phyloP scores from a whole-genome alignment of 768 basidiomycete species.

The Rhizopogon vesiculosus region DNA sequence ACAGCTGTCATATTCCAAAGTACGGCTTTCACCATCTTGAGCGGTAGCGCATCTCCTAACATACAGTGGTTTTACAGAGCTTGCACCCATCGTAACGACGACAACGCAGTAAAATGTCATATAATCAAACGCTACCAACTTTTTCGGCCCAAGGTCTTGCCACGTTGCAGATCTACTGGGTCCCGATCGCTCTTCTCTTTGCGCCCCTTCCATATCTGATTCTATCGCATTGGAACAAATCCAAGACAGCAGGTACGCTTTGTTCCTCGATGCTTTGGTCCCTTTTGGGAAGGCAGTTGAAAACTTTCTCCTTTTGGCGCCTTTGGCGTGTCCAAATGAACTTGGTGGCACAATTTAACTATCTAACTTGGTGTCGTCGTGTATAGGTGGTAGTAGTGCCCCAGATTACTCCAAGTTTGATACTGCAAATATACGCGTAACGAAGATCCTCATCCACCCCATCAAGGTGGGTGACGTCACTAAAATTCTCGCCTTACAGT shows the following conservation, averaged over 20 bases:
- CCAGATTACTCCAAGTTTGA: conserved; percentile 20
- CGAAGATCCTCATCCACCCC: conserved; percentile 60
- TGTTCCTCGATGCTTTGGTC: background rate
- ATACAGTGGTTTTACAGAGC: too few species aligned
- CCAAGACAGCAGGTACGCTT: conserved; percentile 9
- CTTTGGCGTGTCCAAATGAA: background rate
- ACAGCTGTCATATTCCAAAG: too few species aligned
- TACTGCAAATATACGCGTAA: conserved; percentile 35
- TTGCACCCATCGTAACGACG: background rate
- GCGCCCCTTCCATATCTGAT: conserved; percentile 14
- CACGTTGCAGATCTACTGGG: conserved; percentile 9
- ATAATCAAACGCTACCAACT: background rate
- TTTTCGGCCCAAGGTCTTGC: conserved; percentile 3
- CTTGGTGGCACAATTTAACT: background rate
- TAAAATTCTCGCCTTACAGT: background rate
- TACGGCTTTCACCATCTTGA: background rate
- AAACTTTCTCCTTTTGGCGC: too few species aligned
- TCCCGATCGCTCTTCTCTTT: conserved; percentile 7
- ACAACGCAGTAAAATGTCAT: background rate
- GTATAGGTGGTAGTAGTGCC: background rate
- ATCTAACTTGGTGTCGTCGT: background rate
- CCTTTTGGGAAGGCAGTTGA: background rate
- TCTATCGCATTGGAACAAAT: background rate
- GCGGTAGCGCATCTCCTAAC: background rate
- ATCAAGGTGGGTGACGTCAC: conserved; percentile 45